These are phyloP conservation scores for Neurospora hispaniola DNA, from an alignment of 495 filamentous ascomycete genomes.

Conservation along the genomic window DNA sequence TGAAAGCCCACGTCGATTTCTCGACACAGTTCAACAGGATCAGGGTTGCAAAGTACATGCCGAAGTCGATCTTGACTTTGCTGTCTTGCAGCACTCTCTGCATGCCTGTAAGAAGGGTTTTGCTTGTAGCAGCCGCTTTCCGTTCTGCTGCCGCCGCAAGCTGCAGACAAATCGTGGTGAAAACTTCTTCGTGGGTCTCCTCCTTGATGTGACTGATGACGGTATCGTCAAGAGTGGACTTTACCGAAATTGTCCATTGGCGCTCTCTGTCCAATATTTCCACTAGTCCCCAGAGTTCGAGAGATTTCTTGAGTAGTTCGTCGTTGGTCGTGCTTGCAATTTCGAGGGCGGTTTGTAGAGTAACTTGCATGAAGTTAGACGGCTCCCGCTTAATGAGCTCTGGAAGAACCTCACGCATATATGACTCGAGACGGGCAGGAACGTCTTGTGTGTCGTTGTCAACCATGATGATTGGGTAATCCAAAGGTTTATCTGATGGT, in stretches of 20 bases:
- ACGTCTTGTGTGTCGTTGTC: slow-evolving; percentile 61
- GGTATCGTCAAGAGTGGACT: slow-evolving; percentile 17
- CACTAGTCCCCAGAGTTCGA: slow-evolving; percentile 70
- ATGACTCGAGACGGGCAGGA: slow-evolving; percentile 53
- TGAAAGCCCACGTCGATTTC: slow-evolving; percentile 75
- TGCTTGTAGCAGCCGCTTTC: slow-evolving; percentile 54
- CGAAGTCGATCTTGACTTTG: slow-evolving; percentile 56
- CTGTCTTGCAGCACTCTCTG: slow-evolving; percentile 66
- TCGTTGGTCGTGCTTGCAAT: slow-evolving; percentile 49
- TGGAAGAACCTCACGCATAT: slow-evolving; percentile 54
- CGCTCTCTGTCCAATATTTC: slow-evolving; percentile 61
- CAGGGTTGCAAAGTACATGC: slow-evolving; percentile 63
- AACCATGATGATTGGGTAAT: slow-evolving; percentile 43
- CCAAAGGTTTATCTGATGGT: slow-evolving; percentile 19
- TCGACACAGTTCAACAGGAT: slow-evolving; percentile 72
- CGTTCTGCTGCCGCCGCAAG: slow-evolving; percentile 66
- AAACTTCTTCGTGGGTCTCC: slow-evolving; percentile 32
- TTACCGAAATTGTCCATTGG: slow-evolving; percentile 50
- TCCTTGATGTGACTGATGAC: slow-evolving; percentile 28
- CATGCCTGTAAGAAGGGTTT: slow-evolving; percentile 60
- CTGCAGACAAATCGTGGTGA: slow-evolving; percentile 51
- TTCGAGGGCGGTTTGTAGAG: slow-evolving; percentile 47
- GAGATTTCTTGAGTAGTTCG: slow-evolving; percentile 49
- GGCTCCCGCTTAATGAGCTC: slow-evolving; percentile 54
- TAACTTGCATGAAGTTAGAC: slow-evolving; percentile 58